Evolutionary conservation across 2,329 filamentous ascomycete species (phyloP).

Genomic region (Aureobasidium namibiae): DNA sequence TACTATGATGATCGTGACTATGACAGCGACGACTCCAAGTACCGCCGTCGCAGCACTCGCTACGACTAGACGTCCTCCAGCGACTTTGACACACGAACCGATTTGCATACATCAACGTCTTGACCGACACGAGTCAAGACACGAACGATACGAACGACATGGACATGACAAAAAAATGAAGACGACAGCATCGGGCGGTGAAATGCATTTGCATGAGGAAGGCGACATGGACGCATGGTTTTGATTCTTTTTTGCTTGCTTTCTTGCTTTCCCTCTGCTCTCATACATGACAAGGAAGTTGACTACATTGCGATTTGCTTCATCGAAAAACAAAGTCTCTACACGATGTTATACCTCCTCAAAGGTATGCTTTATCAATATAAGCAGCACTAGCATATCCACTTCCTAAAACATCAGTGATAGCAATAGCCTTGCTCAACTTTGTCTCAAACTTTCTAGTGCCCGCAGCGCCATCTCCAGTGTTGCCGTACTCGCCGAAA

Average conservation of each 20-base stretch:
- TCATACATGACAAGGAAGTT: neutral
- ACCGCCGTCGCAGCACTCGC: neutral
- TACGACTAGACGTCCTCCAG: neutral
- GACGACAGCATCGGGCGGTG: neutral
- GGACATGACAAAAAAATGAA: neutral
- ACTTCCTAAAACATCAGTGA: conserved; percentile 39
- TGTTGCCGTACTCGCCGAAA: conserved; percentile 54
- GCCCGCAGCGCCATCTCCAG: conserved; percentile 47
- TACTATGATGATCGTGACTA: neutral
- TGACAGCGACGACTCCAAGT: neutral
- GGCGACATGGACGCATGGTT: neutral
- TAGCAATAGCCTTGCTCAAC: conserved; percentile 33
- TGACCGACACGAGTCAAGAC: neutral
- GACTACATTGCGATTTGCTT: neutral
- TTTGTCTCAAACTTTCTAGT: conserved; percentile 41
- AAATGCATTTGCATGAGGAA: neutral
- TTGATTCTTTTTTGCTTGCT: neutral
- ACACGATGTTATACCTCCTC: neutral
- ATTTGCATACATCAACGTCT: neutral
- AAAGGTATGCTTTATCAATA: conserved; percentile 36
- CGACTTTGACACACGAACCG: neutral
- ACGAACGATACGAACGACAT: neutral
- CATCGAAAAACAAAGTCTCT: neutral
- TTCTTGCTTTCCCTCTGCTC: neutral
- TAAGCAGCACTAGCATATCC: conserved; percentile 30